Evolutionary conservation across 768 basidiomycete genomes (phyloP), one percentile per base, ranked within the genome.

Genomic region (Tylopilus rubrobrunneus): DNA sequence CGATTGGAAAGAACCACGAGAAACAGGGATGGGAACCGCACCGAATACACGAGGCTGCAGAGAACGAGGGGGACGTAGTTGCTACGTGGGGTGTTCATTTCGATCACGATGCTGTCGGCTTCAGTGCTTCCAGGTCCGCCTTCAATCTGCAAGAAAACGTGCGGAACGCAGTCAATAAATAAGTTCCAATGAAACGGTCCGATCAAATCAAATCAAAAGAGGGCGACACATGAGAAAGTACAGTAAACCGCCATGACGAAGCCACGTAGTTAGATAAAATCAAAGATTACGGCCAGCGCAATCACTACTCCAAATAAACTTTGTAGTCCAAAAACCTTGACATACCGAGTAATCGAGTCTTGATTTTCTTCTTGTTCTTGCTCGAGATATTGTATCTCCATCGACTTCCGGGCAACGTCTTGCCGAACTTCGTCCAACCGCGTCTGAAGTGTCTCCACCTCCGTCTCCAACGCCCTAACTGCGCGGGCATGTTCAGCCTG

Each of bases 361-460:
- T 84, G 78, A 56, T 63, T 81, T 60, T 92, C 91, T 40, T 91
- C 88, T 64, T 87, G 82, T 25, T 90, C 88, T 66, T 84, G 81
- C 64, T 89, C 89, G 52, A 89, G 76, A 69, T 85, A 88, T 59
- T 82, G 77, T 44, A 92, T 86, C 71, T 92, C 91, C 87, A 92
- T 85, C 53, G 78, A 77, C 69, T 89, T 90, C 56, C 86, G 78
- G 6, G 72, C 75, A 49, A 88, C 71, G 57, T 87, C 84, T 53
- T 79, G 74, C 61, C 84, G 76, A 43, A 85, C 72, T 48, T 84
- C 83, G 19, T 75, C 73, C 37, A 80, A 73, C 63, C 76, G 80
- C 27, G 63, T 56, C 52, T 76, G 70, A 12, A 82, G 73, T 10
- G 68, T 70, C 34, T 85, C 83, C 8, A 90, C 75, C 62, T 89